Conservation (phyloP, 73 alveolate species). For the Stentor roeselii region DNA sequence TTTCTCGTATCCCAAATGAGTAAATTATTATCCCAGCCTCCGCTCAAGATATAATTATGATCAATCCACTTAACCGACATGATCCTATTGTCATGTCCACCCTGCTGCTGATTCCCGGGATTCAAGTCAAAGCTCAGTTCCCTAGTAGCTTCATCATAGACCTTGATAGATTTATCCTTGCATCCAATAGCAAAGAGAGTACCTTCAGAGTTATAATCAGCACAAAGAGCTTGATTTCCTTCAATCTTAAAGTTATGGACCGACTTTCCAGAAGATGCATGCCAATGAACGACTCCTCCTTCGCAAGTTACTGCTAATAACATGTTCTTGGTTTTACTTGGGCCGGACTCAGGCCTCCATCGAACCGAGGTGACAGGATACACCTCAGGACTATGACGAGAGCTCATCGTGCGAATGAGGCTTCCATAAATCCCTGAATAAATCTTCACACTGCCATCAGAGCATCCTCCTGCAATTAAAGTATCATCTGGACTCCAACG, state of each 20-base stretch:
- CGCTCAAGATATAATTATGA: constrained; percentile 75
- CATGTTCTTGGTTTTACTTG: constrained; percentile 71
- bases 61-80: constrained; percentile 82
- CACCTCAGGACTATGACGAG: constrained; percentile 27
- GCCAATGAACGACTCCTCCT: constrained; percentile 93
- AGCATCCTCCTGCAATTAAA: neutral
- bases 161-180: constrained; percentile 39
- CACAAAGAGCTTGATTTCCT: constrained; percentile 36
- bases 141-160: constrained; percentile 59
- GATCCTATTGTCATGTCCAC: constrained; percentile 95
- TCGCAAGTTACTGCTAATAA: constrained; percentile 86
- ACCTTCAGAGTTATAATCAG: constrained; percentile 54
- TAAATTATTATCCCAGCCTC: constrained; percentile 97
- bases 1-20: constrained; percentile 88
- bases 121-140: constrained; percentile 58
- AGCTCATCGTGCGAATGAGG: neutral
- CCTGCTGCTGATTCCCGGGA: constrained; percentile 68
- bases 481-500: constrained; percentile 7
- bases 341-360: constrained; percentile 79
- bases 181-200: constrained; percentile 54
- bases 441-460: neutral
- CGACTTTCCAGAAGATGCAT: constrained; percentile 90
- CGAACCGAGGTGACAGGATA: constrained; percentile 77
- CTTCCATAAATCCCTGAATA: neutral
- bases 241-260: constrained; percentile 61